These are phyloP conservation scores for Blastobotrys parvus DNA, from an alignment of 805 yeast genomes.

Conservation along the genomic window DNA sequence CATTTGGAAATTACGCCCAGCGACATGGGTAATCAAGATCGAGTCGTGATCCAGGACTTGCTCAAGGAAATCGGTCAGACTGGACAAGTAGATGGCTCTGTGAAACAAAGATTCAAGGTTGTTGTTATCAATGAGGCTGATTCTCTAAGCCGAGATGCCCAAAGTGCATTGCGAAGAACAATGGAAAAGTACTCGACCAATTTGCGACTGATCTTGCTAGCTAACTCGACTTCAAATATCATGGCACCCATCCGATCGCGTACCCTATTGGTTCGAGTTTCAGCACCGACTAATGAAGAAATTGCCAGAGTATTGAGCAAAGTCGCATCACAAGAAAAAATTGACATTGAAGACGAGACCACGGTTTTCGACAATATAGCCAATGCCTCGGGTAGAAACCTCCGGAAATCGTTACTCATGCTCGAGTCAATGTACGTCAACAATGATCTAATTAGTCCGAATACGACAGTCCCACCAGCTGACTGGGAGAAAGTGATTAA, in stretches of 20 bases:
- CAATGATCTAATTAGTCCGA: conserved; percentile 20
- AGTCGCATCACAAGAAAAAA: conserved; percentile 50
- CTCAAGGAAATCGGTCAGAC: conserved; percentile 92
- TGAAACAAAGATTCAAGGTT: conserved; percentile 37
- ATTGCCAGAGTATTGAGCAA: conserved; percentile 44
- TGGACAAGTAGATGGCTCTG: conserved; percentile 80
- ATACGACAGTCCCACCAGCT: conserved; percentile 52
- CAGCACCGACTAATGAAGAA: conserved; percentile 65
- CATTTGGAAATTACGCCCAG: conserved; percentile 95
- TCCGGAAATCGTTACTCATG: conserved; percentile 68
- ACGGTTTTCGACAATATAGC: conserved; percentile 48
- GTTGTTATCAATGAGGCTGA: conserved; percentile 85
- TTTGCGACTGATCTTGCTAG: conserved; percentile 72
- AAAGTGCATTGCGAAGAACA: conserved; percentile 89
- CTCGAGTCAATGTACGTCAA: conserved; percentile 62
- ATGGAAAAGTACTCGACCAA: conserved; percentile 92
- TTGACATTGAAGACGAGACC: conserved; percentile 34
- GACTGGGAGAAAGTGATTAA: conserved; percentile 87
- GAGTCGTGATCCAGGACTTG: conserved; percentile 89
- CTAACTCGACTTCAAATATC: conserved; percentile 85
- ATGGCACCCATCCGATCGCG: conserved; percentile 93
- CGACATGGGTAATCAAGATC: conserved; percentile 92
- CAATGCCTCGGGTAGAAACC: conserved; percentile 51
- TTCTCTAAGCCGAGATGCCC: conserved; percentile 83
- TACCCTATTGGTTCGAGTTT: conserved; percentile 76